Percentiles rank a stretch among this genome's conserved stretches.
phyloP scores from a whole-genome alignment of 768 basidiomycete species.

The Lactarius trivialis region DNA sequence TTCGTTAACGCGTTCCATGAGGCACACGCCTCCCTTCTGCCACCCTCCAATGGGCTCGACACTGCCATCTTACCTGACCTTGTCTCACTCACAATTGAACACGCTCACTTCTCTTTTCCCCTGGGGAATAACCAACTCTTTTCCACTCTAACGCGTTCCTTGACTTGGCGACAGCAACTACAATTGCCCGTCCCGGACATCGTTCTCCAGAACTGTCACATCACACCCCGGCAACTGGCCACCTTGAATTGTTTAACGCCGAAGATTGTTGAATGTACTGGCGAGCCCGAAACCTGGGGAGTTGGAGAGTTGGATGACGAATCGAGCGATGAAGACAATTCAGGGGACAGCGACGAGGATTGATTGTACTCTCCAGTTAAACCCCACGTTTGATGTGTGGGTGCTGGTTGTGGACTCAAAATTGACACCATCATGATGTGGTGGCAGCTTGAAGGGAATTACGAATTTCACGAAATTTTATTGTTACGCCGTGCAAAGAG shows the following conservation, averaged over 20 bases:
- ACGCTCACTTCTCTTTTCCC: conserved; percentile 19
- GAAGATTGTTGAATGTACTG: neutral
- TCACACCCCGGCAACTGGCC: conserved; percentile 12
- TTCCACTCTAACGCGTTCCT: conserved; percentile 6
- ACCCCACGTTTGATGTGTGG: neutral
- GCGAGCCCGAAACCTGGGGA: conserved; percentile 14
- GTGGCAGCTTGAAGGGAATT: neutral
- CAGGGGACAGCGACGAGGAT: neutral
- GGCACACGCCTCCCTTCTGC: neutral
- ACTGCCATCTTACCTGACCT: neutral
- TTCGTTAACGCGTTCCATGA: conserved; percentile 7
- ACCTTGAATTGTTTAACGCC: conserved; percentile 2
- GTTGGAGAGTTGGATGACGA: conserved; percentile 5
- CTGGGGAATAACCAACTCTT: conserved; percentile 15
- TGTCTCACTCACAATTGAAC: neutral
- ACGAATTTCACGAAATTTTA: neutral
- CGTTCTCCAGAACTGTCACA: conserved; percentile 2
- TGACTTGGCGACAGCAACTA: conserved; percentile 1
- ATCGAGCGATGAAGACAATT: conserved; percentile 4
- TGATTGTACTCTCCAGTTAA: conserved; percentile 1
- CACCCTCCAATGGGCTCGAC: neutral
- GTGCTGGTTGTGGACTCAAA: too few relatives aligned
- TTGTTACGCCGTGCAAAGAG: neutral
- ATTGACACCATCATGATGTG: neutral
- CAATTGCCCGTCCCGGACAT: neutral